A percentile compares a stretch with the other conserved stretches of the same genome.
Evolutionary conservation across 176 grass and related monocot genomes (phyloP).

Genomic region (Oryza meridionalis): DNA sequence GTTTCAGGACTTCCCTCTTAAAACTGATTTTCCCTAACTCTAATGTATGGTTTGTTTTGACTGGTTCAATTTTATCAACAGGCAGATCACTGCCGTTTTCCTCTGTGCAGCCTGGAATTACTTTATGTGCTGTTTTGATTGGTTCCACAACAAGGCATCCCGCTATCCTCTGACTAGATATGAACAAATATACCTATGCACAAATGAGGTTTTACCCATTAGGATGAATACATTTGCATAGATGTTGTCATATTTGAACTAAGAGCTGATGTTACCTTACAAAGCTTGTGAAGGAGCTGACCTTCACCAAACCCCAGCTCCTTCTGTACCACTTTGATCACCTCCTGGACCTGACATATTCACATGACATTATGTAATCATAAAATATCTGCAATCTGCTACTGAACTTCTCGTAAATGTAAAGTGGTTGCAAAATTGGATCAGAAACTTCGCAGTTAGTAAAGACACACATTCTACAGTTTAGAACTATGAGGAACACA

Average conservation of each 20-base stretch:
- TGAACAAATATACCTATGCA: constrained; percentile 79
- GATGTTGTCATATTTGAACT: constrained; percentile 1
- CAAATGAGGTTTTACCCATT: background rate
- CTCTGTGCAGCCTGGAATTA: constrained; percentile 49
- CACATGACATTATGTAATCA: constrained; percentile 14
- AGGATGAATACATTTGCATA: background rate
- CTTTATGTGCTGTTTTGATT: constrained; percentile 79
- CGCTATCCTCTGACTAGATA: constrained; percentile 74
- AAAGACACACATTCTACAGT: background rate
- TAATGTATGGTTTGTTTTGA: constrained; percentile 48
- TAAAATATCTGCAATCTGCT: background rate
- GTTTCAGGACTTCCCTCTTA: constrained; percentile 69
- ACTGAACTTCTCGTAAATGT: background rate
- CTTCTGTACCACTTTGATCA: constrained; percentile 74
- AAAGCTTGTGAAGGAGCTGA: constrained; percentile 74
- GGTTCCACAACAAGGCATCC: constrained; percentile 87
- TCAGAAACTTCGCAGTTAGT: background rate
- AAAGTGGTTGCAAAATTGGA: background rate
- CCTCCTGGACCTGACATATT: constrained; percentile 67
- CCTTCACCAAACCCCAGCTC: constrained; percentile 77
- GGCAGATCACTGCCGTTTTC: background rate
- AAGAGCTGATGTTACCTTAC: constrained; percentile 54
- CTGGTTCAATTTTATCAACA: constrained; percentile 28
- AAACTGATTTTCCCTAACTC: constrained; percentile 78
- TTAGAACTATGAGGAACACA: background rate